Percentiles rank a stretch among this genome's conserved stretches.
Conservation (phyloP, 495 filamentous ascomycete genomes). For the Hamigera avellanea region DNA sequence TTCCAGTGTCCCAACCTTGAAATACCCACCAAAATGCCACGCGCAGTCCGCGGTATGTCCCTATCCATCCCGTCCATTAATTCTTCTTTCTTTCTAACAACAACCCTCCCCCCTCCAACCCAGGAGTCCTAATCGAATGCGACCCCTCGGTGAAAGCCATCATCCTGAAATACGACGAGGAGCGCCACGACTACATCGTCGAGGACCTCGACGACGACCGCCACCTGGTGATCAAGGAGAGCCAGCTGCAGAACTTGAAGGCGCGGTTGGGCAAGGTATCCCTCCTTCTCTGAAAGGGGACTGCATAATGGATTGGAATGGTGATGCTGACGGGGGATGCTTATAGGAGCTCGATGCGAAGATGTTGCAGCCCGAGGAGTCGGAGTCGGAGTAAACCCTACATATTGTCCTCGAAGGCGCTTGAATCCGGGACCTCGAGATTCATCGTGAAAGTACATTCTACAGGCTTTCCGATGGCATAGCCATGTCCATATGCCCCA, state of each 20-base stretch:
- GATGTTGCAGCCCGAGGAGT: conserved; percentile 41
- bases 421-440: too few species aligned
- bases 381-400: conserved; percentile 34
- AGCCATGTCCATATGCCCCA: too few species aligned
- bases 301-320: neutral
- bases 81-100: neutral
- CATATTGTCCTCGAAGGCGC: too few species aligned
- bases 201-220: conserved; percentile 64
- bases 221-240: conserved; percentile 62
- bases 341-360: conserved; percentile 41
- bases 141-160: conserved; percentile 71
- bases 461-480: too few species aligned
- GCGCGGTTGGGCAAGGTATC: conserved; percentile 48
- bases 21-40: conserved; percentile 41
- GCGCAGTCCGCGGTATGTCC: conserved; percentile 32
- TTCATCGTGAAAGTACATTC: too few species aligned
- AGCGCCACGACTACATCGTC: conserved; percentile 59
- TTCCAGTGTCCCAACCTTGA: neutral
- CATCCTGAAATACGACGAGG: conserved; percentile 58
- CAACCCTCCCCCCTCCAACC: neutral
- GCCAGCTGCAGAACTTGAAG: conserved; percentile 48
- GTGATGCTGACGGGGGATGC: neutral
- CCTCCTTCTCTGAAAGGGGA: neutral
- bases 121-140: conserved; percentile 65
- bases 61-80: neutral